Conservation (phyloP, 2,329 filamentous ascomycete genomes). For the Aspergillus novofumigatus region DNA sequence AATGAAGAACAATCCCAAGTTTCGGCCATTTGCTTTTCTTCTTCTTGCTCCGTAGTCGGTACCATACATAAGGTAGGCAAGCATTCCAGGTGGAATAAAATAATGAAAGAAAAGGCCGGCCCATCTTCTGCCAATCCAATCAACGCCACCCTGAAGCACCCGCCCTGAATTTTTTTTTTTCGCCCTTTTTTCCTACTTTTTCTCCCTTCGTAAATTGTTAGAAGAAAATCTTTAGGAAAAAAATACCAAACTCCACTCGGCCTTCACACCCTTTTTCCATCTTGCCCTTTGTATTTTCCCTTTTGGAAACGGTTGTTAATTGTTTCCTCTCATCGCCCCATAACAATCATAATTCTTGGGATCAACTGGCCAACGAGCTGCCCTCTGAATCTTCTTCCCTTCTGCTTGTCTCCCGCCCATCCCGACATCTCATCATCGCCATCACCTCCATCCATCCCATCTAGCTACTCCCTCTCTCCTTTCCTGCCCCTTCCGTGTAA, state of each 20-base stretch:
- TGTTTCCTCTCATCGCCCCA: slow-evolving; percentile 5
- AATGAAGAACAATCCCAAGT: not conserved
- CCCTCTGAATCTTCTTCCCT: slow-evolving; percentile 11
- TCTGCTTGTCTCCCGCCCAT: slow-evolving; percentile 1
- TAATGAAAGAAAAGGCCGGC: slow-evolving; percentile 4
- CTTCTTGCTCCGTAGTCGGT: not conserved
- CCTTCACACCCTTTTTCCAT: slow-evolving; percentile 7
- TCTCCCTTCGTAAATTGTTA: slow-evolving; percentile 3
- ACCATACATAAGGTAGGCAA: not conserved
- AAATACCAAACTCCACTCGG: slow-evolving; percentile 7
- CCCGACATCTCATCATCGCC: not conserved
- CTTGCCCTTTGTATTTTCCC: slow-evolving; percentile 13
- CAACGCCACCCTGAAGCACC: slow-evolving; percentile 18
- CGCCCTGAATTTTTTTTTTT: slow-evolving; percentile 15
- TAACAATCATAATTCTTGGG: not conserved
- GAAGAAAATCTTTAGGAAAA: slow-evolving; percentile 5
- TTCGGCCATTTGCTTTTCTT: not conserved
- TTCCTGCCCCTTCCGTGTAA: slow-evolving; percentile 14
- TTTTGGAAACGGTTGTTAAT: slow-evolving; percentile 14
- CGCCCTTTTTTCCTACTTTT: slow-evolving; percentile 10
- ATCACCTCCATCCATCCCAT: slow-evolving; percentile 3
- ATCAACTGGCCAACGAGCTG: slow-evolving; percentile 14
- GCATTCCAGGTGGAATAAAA: slow-evolving; percentile 2
- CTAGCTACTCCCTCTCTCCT: slow-evolving; percentile 4
- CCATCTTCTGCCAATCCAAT: slow-evolving; percentile 18